These are phyloP conservation scores for Bonnemaisonia californica DNA, from an alignment of 31 red algal species.

Conservation along the genomic window DNA sequence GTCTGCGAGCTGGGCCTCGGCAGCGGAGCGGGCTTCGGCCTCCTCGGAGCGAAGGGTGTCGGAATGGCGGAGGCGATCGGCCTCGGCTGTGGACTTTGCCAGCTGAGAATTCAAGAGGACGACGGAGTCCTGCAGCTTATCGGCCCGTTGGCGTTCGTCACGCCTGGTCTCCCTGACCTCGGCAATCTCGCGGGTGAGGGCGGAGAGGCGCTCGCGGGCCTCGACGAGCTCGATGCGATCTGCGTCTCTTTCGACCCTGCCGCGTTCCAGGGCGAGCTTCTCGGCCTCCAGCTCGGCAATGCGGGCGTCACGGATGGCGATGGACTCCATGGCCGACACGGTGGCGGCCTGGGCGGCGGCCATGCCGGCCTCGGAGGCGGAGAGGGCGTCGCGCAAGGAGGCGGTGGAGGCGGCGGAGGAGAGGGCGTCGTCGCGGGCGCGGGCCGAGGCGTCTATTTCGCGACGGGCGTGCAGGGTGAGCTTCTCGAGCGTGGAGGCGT, in stretches of 20 bases:
- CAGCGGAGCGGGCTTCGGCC: not conserved
- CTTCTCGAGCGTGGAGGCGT: slow-evolving; percentile 67
- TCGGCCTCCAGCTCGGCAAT: not conserved
- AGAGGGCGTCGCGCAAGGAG: slow-evolving; percentile 38
- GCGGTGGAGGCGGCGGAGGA: slow-evolving; percentile 49
- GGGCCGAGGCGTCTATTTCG: slow-evolving; percentile 55
- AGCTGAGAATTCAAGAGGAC: not conserved
- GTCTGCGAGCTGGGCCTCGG: slow-evolving; percentile 1
- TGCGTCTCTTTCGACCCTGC: not conserved
- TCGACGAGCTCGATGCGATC: not conserved
- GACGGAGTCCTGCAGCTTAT: not conserved
- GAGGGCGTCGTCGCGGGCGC: slow-evolving; percentile 63
- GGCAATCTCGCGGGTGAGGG: not conserved
- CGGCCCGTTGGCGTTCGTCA: slow-evolving; percentile 5
- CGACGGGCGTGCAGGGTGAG: slow-evolving; percentile 52
- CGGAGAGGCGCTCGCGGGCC: not conserved
- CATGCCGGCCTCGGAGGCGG: slow-evolving; percentile 6
- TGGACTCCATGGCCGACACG: slow-evolving; percentile 2
- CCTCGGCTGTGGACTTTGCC: not conserved
- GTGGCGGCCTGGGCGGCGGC: slow-evolving; percentile 2
- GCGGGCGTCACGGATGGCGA: not conserved
- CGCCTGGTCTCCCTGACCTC: not conserved
- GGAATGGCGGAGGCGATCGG: not conserved
- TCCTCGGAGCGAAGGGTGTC: not conserved
- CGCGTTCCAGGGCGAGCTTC: not conserved